A percentile compares a stretch with the other conserved stretches of the same genome.
Conservation (phyloP, 139 green algal genomes). For the Astrephomene gubernaculifera region DNA sequence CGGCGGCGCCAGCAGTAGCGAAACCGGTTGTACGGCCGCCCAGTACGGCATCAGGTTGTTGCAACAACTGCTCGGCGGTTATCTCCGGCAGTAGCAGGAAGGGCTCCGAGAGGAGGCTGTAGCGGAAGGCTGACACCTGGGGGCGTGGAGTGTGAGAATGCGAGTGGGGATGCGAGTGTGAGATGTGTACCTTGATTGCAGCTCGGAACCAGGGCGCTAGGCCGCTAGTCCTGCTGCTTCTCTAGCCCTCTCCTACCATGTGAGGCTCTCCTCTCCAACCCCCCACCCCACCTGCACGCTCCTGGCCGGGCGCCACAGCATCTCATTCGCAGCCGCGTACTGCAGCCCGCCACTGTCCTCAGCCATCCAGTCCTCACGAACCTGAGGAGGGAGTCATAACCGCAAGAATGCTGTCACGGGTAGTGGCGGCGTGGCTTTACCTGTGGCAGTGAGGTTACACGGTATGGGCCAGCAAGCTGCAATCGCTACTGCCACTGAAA, state of each 20-base stretch:
- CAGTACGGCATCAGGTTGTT: background rate
- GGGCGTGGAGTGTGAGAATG: background rate
- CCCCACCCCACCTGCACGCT: slow-evolving; percentile 35
- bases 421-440: background rate
- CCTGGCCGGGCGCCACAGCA: slow-evolving; percentile 38
- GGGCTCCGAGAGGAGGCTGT: slow-evolving; percentile 15
- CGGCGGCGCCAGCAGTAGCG: background rate
- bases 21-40: background rate
- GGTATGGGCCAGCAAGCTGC: too few species aligned
- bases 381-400: background rate
- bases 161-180: too few species aligned
- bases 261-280: background rate
- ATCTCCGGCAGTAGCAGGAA: slow-evolving; percentile 34
- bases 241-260: too few species aligned
- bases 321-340: slow-evolving; percentile 36
- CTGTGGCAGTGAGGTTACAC: too few species aligned
- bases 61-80: slow-evolving; percentile 8
- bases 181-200: too few species aligned
- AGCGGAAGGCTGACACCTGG: slow-evolving; percentile 35
- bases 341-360: slow-evolving; percentile 39
- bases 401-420: too few species aligned
- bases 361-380: slow-evolving; percentile 23
- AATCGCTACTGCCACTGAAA: too few species aligned
- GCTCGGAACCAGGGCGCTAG: too few species aligned
- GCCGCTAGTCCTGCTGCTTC: too few species aligned